Conservation (phyloP, 768 basidiomycete genomes). For the Strobilomyces dryophilus region DNA sequence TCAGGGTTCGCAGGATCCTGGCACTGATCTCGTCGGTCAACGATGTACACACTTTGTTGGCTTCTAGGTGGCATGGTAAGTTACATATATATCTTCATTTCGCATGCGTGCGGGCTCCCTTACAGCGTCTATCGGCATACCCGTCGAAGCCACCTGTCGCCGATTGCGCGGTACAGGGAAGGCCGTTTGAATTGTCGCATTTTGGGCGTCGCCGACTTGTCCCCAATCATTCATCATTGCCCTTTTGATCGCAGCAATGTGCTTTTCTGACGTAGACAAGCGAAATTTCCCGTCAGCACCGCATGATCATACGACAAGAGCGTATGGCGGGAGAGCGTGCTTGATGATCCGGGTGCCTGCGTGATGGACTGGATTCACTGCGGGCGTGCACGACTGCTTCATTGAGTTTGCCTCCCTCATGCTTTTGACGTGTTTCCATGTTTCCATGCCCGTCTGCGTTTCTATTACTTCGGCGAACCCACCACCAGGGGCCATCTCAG, state of each 20-base stretch:
- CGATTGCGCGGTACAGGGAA: constrained; percentile 17
- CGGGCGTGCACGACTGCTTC: constrained; percentile 8
- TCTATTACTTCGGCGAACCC: constrained; percentile 18
- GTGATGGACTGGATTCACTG: constrained; percentile 11
- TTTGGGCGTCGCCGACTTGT: constrained; percentile 25
- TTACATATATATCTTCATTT: constrained; percentile 13
- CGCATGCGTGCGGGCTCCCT: constrained; percentile 5
- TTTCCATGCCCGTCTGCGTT: constrained; percentile 14
- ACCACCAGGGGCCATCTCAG: constrained; percentile 28
- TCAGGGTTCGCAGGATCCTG: constrained; percentile 10
- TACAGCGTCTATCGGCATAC: constrained; percentile 13
- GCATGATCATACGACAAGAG: constrained; percentile 7
- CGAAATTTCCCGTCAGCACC: constrained; percentile 9
- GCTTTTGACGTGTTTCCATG: constrained; percentile 25
- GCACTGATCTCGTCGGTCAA: constrained; percentile 3
- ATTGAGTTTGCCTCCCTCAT: constrained; percentile 20
- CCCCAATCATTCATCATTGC: constrained; percentile 22
- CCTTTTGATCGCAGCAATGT: constrained; percentile 23
- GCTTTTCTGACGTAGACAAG: constrained; percentile 7
- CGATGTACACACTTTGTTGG: background rate
- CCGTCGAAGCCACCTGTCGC: constrained; percentile 16
- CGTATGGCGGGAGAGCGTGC: constrained; percentile 7
- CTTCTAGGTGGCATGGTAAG: constrained; percentile 9
- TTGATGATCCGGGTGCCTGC: background rate
- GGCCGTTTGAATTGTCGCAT: constrained; percentile 10